These are phyloP conservation scores for Gracilariopsis chorda DNA, from an alignment of 23 red algal species.

Conservation along the genomic window DNA sequence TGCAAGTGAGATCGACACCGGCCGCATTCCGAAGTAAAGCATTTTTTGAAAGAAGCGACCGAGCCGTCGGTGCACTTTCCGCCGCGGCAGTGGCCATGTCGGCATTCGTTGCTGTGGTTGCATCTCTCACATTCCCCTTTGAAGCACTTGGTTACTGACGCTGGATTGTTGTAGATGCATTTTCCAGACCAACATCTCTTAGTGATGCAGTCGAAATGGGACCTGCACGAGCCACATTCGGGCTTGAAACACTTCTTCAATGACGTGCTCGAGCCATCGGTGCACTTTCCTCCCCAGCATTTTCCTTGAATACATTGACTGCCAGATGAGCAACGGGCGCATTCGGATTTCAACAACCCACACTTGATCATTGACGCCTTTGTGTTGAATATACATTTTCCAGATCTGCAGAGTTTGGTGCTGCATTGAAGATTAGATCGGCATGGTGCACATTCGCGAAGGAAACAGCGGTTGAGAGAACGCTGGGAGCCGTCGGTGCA, in stretches of 20 bases:
- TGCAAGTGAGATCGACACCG: not conserved
- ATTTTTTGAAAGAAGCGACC: not conserved
- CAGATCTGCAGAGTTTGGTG: not conserved
- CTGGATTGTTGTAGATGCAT: not conserved
- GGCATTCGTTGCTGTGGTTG: not conserved
- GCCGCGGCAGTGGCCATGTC: not conserved
- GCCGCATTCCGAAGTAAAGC: not conserved
- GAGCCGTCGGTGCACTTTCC: not conserved
- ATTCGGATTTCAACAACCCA: not conserved
- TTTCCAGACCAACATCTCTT: not conserved
- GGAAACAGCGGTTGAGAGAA: not conserved
- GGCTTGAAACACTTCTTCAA: not conserved
- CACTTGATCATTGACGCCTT: not conserved
- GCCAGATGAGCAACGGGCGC: not conserved
- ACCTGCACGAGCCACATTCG: not conserved
- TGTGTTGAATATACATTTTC: not conserved
- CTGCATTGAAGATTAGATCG: not conserved
- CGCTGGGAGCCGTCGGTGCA: not conserved
- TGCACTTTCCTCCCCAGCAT: conserved; percentile 22
- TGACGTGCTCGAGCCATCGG: not conserved
- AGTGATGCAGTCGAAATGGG: not conserved
- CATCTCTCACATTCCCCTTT: not conserved
- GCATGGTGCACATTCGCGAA: not conserved
- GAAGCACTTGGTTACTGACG: not conserved
- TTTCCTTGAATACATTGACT: not conserved